phyloP scores from a whole-genome alignment of 2,329 filamentous ascomycete genomes.

The Penicillium aurantiogriseum region DNA sequence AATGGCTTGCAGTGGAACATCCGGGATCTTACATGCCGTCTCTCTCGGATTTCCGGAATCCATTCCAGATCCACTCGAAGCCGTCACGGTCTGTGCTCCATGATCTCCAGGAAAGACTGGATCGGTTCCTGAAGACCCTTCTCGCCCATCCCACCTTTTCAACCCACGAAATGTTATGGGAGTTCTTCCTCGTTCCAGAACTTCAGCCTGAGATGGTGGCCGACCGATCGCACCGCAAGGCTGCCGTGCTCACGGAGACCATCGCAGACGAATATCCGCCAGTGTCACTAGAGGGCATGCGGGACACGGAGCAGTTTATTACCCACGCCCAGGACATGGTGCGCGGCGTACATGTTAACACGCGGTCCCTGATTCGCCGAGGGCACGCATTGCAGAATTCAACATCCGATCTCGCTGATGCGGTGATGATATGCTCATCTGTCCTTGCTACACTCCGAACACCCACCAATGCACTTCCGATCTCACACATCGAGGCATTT shows the following conservation, averaged over 20 bases:
- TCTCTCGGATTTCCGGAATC: slow-evolving; percentile 73
- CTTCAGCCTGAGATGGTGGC: slow-evolving; percentile 87
- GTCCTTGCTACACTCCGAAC: slow-evolving; percentile 52
- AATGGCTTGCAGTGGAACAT: slow-evolving; percentile 80
- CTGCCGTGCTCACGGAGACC: slow-evolving; percentile 75
- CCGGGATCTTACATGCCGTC: slow-evolving; percentile 92
- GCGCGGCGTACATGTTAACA: slow-evolving; percentile 77
- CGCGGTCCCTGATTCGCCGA: slow-evolving; percentile 76
- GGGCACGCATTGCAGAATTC: slow-evolving; percentile 71
- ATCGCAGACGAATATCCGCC: slow-evolving; percentile 87
- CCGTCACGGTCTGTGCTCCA: slow-evolving; percentile 83
- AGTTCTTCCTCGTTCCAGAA: slow-evolving; percentile 96
- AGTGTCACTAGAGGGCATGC: slow-evolving; percentile 65
- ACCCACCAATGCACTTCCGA: slow-evolving; percentile 63
- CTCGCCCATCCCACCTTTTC: slow-evolving; percentile 87
- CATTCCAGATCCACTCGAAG: slow-evolving; percentile 89
- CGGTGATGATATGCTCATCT: slow-evolving; percentile 43
- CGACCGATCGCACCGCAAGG: slow-evolving; percentile 82
- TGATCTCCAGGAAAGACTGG: slow-evolving; percentile 81
- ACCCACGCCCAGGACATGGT: slow-evolving; percentile 88
- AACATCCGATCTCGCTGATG: slow-evolving; percentile 49
- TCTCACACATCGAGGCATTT: slow-evolving; percentile 66
- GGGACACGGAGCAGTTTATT: slow-evolving; percentile 90
- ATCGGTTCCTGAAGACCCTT: slow-evolving; percentile 84
- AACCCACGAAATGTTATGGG: slow-evolving; percentile 97